Evolutionary conservation across 1,139 yeast species (phyloP).

Genomic region (Candida sanyaensis): DNA sequence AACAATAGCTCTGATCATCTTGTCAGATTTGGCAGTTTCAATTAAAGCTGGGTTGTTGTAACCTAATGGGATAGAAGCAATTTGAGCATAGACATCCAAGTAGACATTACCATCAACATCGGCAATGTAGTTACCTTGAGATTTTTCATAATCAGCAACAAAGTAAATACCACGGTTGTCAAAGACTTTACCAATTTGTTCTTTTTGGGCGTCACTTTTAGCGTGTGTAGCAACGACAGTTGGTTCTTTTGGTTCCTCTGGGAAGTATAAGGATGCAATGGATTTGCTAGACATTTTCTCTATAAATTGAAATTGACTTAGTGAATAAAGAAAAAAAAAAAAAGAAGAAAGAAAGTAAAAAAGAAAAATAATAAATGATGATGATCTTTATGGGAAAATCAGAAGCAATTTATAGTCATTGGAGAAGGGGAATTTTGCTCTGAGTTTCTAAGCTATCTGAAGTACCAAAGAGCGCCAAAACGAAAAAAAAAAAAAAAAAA

Average conservation of each 20-base stretch:
- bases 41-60: slow-evolving; percentile 74
- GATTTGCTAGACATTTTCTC: slow-evolving; percentile 26
- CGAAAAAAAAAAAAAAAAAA: background rate
- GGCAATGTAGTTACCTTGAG: slow-evolving; percentile 68
- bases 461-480: background rate
- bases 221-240: slow-evolving; percentile 52
- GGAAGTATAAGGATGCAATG: slow-evolving; percentile 56
- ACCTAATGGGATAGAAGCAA: slow-evolving; percentile 77
- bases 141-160: slow-evolving; percentile 67
- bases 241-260: slow-evolving; percentile 68
- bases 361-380: background rate
- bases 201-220: slow-evolving; percentile 45
- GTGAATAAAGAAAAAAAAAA: background rate
- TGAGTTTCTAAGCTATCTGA: background rate
- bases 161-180: slow-evolving; percentile 71
- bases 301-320: background rate
- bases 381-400: background rate
- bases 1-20: slow-evolving; percentile 66
- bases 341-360: background rate
- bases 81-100: slow-evolving; percentile 76
- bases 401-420: background rate
- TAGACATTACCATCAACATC: slow-evolving; percentile 71
- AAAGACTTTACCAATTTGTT: slow-evolving; percentile 53
- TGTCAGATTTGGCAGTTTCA: slow-evolving; percentile 62
- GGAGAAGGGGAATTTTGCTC: background rate